These are phyloP conservation scores for Ramalina peruviana DNA, from an alignment of 495 filamentous ascomycete species.

Conservation along the genomic window DNA sequence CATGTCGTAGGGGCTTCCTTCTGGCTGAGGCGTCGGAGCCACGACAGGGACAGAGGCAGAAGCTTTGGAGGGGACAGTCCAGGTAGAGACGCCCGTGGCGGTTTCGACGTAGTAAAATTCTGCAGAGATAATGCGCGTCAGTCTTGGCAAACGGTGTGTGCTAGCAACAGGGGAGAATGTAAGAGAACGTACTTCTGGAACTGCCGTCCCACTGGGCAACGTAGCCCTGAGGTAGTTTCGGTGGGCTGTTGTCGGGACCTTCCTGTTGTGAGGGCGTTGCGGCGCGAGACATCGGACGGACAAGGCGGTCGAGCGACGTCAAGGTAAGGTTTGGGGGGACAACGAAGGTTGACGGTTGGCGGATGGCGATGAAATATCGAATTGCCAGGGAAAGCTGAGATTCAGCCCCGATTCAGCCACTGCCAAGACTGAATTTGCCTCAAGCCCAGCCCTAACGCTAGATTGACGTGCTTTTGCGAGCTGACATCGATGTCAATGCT, in stretches of 20 bases:
- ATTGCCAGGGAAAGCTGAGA: too few species aligned
- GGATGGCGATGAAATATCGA: too few species aligned
- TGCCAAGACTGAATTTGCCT: too few species aligned
- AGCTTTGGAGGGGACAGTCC: slow-evolving; percentile 60
- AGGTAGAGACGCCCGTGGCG: slow-evolving; percentile 56
- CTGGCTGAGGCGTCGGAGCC: slow-evolving; percentile 16
- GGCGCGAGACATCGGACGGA: slow-evolving; percentile 9
- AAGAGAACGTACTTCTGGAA: slow-evolving; percentile 27
- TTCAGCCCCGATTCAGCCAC: too few species aligned
- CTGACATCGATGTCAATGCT: too few species aligned
- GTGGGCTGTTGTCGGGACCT: slow-evolving; percentile 11
- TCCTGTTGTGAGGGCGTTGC: slow-evolving; percentile 12
- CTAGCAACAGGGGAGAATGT: not conserved
- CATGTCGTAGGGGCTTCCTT: slow-evolving; percentile 14
- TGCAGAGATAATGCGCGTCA: not conserved
- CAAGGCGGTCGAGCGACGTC: not conserved
- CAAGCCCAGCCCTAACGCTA: too few species aligned
- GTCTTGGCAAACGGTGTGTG: not conserved
- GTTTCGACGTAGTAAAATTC: slow-evolving; percentile 72
- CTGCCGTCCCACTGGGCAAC: slow-evolving; percentile 72
- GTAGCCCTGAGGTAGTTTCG: slow-evolving; percentile 14
- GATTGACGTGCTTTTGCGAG: too few species aligned
- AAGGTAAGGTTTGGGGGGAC: too few species aligned
- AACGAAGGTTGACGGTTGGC: too few species aligned
- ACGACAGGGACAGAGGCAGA: slow-evolving; percentile 19